A percentile compares a stretch with the other conserved stretches of the same genome.
phyloP scores from a whole-genome alignment of 805 yeast species.

The Sugiyamaella qingdaonensis region DNA sequence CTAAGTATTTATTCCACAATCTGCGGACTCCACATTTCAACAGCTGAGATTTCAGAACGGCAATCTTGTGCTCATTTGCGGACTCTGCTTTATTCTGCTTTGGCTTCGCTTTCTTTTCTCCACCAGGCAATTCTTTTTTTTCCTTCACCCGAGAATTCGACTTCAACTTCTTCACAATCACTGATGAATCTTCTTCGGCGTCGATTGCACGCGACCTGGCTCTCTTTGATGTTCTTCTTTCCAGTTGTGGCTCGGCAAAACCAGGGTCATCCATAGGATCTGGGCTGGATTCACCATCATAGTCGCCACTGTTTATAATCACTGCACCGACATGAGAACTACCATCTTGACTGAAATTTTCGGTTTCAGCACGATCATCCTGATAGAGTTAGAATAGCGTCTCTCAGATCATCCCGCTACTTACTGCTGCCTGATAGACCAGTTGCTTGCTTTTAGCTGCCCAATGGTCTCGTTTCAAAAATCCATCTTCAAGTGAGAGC shows the following conservation, averaged over 20 bases:
- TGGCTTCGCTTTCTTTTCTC: too few relatives aligned
- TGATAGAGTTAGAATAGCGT: too few relatives aligned
- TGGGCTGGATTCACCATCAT: too few relatives aligned
- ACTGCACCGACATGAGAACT: too few relatives aligned
- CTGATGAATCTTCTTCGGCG: too few relatives aligned
- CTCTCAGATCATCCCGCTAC: too few relatives aligned
- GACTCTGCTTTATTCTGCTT: not conserved
- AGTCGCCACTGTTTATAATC: too few relatives aligned
- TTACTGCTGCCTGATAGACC: slow-evolving; percentile 17
- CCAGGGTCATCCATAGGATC: too few relatives aligned
- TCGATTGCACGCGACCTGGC: not conserved
- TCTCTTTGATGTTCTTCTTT: not conserved
- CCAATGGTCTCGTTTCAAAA: slow-evolving; percentile 20
- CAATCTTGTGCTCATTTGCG: slow-evolving; percentile 22
- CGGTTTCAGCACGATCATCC: too few relatives aligned
- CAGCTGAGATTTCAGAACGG: slow-evolving; percentile 24
- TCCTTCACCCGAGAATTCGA: not conserved
- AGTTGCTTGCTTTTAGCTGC: slow-evolving; percentile 13
- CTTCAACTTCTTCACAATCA: not conserved
- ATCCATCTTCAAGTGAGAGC: slow-evolving; percentile 17
- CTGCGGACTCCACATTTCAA: slow-evolving; percentile 28
- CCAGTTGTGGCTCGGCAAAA: too few relatives aligned
- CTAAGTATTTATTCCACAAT: slow-evolving; percentile 24
- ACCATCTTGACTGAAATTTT: too few relatives aligned
- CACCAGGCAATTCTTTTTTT: not conserved